These are phyloP conservation scores for Neoboletus magnificus DNA, from an alignment of 768 basidiomycete genomes.

Conservation along the genomic window DNA sequence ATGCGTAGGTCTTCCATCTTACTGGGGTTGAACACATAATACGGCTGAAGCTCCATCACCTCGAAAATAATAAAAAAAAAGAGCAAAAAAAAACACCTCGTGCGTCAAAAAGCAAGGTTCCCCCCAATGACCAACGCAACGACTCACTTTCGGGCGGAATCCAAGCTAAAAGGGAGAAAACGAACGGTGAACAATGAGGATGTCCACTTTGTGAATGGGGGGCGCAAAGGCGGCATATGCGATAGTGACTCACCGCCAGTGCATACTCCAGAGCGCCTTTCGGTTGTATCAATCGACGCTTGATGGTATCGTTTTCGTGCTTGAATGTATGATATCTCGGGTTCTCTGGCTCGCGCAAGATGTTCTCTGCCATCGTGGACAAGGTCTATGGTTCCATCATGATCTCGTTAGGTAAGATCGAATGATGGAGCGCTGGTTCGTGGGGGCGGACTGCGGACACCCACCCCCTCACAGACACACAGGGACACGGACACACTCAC, in stretches of 20 bases:
- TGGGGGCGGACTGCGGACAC: background rate
- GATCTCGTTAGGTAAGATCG: background rate
- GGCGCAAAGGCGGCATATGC: too few relatives aligned
- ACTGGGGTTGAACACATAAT: conserved; percentile 58
- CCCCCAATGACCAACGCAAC: background rate
- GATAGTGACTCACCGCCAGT: conserved; percentile 43
- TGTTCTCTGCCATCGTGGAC: conserved; percentile 65
- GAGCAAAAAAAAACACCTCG: background rate
- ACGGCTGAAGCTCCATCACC: conserved; percentile 72
- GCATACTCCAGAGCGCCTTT: conserved; percentile 78
- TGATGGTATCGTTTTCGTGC: conserved; percentile 65
- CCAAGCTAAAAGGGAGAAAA: conserved; percentile 49
- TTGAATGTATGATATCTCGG: conserved; percentile 74
- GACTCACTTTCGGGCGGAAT: conserved; percentile 62
- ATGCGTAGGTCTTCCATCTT: conserved; percentile 54
- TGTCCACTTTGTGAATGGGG: background rate
- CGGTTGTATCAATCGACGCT: conserved; percentile 62
- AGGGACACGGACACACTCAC: conserved; percentile 31
- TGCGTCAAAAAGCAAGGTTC: background rate
- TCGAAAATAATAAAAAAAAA: conserved; percentile 19
- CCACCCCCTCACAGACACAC: background rate
- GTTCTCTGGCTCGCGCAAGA: conserved; percentile 70
- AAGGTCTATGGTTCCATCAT: conserved; percentile 42
- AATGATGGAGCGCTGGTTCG: background rate
- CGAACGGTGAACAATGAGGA: background rate